These are phyloP conservation scores for Wickerhamiella siamensis DNA, from an alignment of 805 yeast species.

Conservation along the genomic window DNA sequence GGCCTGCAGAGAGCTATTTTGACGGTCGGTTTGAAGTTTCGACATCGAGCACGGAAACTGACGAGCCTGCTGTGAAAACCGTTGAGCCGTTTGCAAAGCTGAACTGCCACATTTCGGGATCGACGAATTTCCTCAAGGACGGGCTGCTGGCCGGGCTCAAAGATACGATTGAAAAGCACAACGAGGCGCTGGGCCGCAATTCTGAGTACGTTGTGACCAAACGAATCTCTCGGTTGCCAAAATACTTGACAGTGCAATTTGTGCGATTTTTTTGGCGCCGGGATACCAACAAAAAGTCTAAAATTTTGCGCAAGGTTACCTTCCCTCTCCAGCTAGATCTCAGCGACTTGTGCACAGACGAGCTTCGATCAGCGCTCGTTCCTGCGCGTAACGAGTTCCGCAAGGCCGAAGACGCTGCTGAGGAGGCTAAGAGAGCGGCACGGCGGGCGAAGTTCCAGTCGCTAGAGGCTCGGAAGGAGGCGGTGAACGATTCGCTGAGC, in stretches of 20 bases:
- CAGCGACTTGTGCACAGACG: constrained; percentile 73
- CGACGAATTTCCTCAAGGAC: constrained; percentile 76
- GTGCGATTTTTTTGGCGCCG: constrained; percentile 94
- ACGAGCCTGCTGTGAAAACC: constrained; percentile 34
- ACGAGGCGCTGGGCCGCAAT: constrained; percentile 52
- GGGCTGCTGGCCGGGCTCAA: constrained; percentile 63
- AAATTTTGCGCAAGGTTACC: constrained; percentile 83
- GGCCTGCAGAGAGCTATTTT: constrained; percentile 35
- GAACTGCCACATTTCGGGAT: constrained; percentile 74
- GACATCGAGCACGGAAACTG: constrained; percentile 44
- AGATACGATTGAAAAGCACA: constrained; percentile 67
- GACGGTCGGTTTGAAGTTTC: constrained; percentile 49
- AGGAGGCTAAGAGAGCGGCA: constrained; percentile 57
- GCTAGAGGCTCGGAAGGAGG: constrained; percentile 31
- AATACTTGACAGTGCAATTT: constrained; percentile 76
- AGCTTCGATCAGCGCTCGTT: constrained; percentile 49
- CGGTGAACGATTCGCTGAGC: constrained; percentile 14
- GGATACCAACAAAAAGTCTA: constrained; percentile 79
- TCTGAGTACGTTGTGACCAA: constrained; percentile 49
- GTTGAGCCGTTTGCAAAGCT: constrained; percentile 54
- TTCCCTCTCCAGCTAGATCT: constrained; percentile 90
- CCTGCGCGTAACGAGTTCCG: constrained; percentile 65
- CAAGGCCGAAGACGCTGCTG: constrained; percentile 57
- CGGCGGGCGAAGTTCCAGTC: constrained; percentile 40
- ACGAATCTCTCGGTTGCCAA: constrained; percentile 65